phyloP scores from a whole-genome alignment of 2,329 filamentous ascomycete species.

The Erysiphe neolycopersici region DNA sequence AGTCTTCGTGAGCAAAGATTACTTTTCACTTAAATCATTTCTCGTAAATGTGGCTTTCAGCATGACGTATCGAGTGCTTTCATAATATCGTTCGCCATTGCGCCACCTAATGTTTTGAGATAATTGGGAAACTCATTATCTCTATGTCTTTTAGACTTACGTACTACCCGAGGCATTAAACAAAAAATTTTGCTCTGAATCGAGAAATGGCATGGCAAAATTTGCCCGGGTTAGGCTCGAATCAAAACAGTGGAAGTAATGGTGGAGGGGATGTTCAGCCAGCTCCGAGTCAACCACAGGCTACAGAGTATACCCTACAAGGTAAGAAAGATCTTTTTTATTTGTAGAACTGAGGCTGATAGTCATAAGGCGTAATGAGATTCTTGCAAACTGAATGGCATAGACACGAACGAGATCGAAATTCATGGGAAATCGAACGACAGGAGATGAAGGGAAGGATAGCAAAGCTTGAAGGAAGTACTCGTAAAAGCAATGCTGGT shows the following conservation, averaged over 20 bases:
- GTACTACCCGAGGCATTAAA: too few species aligned
- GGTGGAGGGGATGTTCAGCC: conserved; percentile 7
- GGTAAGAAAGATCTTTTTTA: conserved; percentile 18
- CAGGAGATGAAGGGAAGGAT: conserved; percentile 98
- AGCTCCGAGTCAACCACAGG: conserved; percentile 21
- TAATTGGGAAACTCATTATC: too few species aligned
- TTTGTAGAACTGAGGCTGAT: neutral
- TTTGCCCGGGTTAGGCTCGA: conserved; percentile 24
- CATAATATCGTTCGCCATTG: too few species aligned
- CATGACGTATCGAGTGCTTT: too few species aligned
- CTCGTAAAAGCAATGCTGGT: conserved; percentile 60
- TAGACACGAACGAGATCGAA: conserved; percentile 86
- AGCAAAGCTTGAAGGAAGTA: conserved; percentile 74
- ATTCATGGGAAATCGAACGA: conserved; percentile 96
- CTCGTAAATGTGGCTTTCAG: too few species aligned
- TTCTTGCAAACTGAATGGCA: conserved; percentile 99
- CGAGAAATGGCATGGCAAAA: conserved; percentile 41
- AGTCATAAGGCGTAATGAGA: conserved; percentile 72
- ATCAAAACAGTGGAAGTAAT: conserved; percentile 11
- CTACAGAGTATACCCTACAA: conserved; percentile 47
- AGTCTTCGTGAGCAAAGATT: too few species aligned
- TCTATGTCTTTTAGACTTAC: too few species aligned
- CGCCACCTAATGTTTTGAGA: too few species aligned
- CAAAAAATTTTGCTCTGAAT: neutral
- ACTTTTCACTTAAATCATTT: too few species aligned